Conservation (phyloP, 805 yeast species). For the Grigorovia humatica region DNA sequence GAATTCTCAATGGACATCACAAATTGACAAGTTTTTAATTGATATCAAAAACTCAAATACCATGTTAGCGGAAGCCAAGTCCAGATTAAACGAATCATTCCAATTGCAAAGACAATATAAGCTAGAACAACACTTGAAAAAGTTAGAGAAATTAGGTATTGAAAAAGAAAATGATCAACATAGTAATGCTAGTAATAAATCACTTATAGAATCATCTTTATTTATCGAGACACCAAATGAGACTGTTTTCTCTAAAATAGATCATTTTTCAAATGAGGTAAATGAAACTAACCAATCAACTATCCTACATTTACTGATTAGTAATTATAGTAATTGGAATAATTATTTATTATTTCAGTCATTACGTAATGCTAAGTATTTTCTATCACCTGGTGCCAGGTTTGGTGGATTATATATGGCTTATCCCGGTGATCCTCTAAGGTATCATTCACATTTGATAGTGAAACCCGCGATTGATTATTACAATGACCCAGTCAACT, state of each 20-base stretch:
- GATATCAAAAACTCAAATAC: constrained; percentile 12
- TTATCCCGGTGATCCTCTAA: constrained; percentile 89
- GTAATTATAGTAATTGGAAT: constrained; percentile 6
- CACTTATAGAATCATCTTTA: constrained; percentile 16
- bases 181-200: neutral
- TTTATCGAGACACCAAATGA: constrained; percentile 16
- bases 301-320: neutral
- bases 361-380: constrained; percentile 34
- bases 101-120: constrained; percentile 14
- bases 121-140: constrained; percentile 14
- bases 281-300: neutral
- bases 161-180: neutral
- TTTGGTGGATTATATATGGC: constrained; percentile 86
- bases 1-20: neutral
- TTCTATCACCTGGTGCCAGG: constrained; percentile 72
- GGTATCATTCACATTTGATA: constrained; percentile 81
- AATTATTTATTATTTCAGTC: constrained; percentile 31
- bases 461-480: constrained; percentile 40
- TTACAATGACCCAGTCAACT: constrained; percentile 39
- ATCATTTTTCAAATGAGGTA: neutral
- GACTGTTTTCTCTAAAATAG: constrained; percentile 2
- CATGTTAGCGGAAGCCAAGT: constrained; percentile 1
- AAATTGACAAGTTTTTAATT: constrained; percentile 25
- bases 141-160: constrained; percentile 14
- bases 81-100: constrained; percentile 9